Base-by-base conservation (phyloP, 1,284 basidiomycete genomes). In the Rhodotorula sp. region DNA sequence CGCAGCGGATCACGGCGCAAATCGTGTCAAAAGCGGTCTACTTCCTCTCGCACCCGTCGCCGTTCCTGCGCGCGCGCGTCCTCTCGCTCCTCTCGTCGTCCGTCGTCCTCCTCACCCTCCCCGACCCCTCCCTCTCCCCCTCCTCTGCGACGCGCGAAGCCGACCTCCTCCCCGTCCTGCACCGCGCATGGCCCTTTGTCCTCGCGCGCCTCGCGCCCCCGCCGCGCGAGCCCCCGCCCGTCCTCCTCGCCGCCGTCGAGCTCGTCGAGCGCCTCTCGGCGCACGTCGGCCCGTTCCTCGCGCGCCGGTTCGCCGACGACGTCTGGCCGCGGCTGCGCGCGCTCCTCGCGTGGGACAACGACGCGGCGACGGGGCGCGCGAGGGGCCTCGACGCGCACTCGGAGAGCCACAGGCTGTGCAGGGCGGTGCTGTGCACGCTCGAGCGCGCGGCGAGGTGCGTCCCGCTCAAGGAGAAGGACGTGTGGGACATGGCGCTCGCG, bases 131-230 rank as follows among this genome's bases (percentile, higher is more conserved):
- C 13, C 41, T 55, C 48, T 13, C n/a, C 14, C 16, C 44, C 25
- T 8, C 48, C 17, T 8, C 46, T 23, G 44, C 41, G 23, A 23
- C 49, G 34, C 78, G 82, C 1, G 88, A 89, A 75, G 87, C 88
- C 16, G 87, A 89, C 25, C 85, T 96, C 23, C 85, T 97, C 56
- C 90, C 92, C 0, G 85, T 90, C 14, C 87, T 97, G 60, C 90
- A 97, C 81, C 85, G 86, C 44, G 89, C 91, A 1, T 97, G 94
- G 94, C 91, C 91, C 23, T 90, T 90, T 80, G 88, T 97, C 75
- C 82, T 97, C 61, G 92, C 92, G 76, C 86, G 94, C 12, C 84
- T 97, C 17, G 42, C 66, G 9, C 46, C 48, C 19, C 9, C 46
- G n/a, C 50, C 57, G 44, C 67, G 71, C 19, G 27, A 53, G 3